These are phyloP conservation scores for Kockiozyma suomiensis DNA, from an alignment of 805 yeast species.

Conservation along the genomic window DNA sequence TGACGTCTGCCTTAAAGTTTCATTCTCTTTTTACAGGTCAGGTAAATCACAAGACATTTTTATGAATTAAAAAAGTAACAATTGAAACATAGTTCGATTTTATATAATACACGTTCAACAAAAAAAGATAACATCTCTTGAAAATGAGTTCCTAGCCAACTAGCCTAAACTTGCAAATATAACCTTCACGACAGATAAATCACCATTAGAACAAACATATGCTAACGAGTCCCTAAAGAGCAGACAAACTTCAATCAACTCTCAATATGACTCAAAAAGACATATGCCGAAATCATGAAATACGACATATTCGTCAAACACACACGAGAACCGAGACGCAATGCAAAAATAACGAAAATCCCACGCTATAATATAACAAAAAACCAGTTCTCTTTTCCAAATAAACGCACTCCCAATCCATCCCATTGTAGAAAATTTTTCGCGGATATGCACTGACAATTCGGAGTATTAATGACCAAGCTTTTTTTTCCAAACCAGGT, in stretches of 20 bases:
- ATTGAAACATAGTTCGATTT: not conserved
- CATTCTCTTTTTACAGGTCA: not conserved
- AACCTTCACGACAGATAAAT: not conserved
- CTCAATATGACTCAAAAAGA: too few species aligned
- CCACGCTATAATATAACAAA: not conserved
- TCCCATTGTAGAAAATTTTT: conserved; percentile 7
- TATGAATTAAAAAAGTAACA: not conserved
- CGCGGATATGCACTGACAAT: conserved; percentile 12
- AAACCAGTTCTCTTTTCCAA: conserved; percentile 5
- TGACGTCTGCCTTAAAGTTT: not conserved
- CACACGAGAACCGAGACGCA: conserved; percentile 6
- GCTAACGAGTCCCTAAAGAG: not conserved
- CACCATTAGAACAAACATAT: not conserved
- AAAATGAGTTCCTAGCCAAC: not conserved
- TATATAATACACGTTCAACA: conserved; percentile 2
- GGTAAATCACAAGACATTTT: not conserved
- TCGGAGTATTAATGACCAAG: conserved; percentile 10
- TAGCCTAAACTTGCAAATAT: conserved; percentile 2
- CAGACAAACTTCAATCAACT: too few species aligned
- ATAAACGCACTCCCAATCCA: conserved; percentile 16
- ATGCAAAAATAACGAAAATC: conserved; percentile 6
- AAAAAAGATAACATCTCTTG: not conserved
- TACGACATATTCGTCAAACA: not conserved
- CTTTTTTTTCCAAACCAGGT: conserved; percentile 10
- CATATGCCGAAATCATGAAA: not conserved